phyloP scores from a whole-genome alignment of 2,329 filamentous ascomycete genomes.

The Emmonsia crescens region DNA sequence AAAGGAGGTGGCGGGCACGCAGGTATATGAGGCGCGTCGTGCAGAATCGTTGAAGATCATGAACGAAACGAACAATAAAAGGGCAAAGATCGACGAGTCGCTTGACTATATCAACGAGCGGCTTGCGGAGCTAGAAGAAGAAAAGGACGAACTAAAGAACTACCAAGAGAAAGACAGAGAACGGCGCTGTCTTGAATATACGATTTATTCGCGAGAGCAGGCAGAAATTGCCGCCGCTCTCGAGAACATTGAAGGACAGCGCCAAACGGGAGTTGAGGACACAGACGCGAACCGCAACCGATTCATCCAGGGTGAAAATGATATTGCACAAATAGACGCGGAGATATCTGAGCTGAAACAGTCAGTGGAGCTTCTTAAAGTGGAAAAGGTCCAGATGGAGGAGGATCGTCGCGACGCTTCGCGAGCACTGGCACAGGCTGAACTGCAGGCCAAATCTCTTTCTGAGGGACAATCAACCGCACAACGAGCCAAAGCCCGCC shows the following conservation, averaged over 20 bases:
- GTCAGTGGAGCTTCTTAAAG: constrained; percentile 69
- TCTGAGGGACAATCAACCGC: constrained; percentile 71
- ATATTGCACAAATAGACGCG: constrained; percentile 63
- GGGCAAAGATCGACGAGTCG: constrained; percentile 85
- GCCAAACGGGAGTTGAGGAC: constrained; percentile 72
- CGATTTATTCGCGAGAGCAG: constrained; percentile 84
- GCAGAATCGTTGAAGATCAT: constrained; percentile 93
- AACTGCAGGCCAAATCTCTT: constrained; percentile 72
- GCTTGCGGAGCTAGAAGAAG: constrained; percentile 80
- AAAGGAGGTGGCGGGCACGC: constrained; percentile 96
- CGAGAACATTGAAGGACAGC: constrained; percentile 69
- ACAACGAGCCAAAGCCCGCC: constrained; percentile 59
- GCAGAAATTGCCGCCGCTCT: constrained; percentile 64
- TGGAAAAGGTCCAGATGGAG: constrained; percentile 79
- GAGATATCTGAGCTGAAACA: constrained; percentile 72
- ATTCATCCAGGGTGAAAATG: constrained; percentile 68
- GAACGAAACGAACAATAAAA: constrained; percentile 90
- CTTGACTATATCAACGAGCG: constrained; percentile 87
- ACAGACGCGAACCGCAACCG: constrained; percentile 69
- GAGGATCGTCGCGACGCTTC: constrained; percentile 77
- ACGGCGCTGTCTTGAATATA: constrained; percentile 84
- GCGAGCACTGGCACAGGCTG: constrained; percentile 69
- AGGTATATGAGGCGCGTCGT: constrained; percentile 88
- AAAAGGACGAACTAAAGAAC: constrained; percentile 87
- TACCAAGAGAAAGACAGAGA: constrained; percentile 95